phyloP scores from a whole-genome alignment of 192 early-diverging fungal species.

The Dissophora globulifera region DNA sequence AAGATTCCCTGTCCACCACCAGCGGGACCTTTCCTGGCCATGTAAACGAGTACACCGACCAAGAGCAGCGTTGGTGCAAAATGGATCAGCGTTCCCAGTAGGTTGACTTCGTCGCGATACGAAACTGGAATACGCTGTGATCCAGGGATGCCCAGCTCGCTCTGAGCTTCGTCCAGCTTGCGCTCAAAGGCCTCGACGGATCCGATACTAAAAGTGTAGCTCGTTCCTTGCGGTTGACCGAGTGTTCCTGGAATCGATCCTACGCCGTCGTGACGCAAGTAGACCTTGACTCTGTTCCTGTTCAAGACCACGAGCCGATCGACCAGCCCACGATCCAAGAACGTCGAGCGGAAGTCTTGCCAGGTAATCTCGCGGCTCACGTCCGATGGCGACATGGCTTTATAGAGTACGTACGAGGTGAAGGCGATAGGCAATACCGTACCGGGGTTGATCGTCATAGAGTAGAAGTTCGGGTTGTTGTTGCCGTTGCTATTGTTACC shows the following conservation, averaged over 20 bases:
- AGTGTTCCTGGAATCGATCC: slow-evolving; percentile 64
- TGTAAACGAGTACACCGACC: slow-evolving; percentile 88
- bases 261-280: slow-evolving; percentile 63
- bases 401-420: slow-evolving; percentile 63
- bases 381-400: slow-evolving; percentile 57
- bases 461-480: slow-evolving; percentile 35
- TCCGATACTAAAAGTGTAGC: slow-evolving; percentile 91
- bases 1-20: slow-evolving; percentile 85
- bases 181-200: slow-evolving; percentile 95
- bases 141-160: slow-evolving; percentile 90
- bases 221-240: slow-evolving; percentile 49
- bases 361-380: slow-evolving; percentile 84
- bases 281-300: slow-evolving; percentile 83
- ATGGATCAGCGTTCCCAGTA: slow-evolving; percentile 81
- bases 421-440: slow-evolving; percentile 56
- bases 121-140: slow-evolving; percentile 92
- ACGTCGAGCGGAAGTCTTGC: slow-evolving; percentile 90
- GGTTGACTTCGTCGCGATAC: slow-evolving; percentile 84
- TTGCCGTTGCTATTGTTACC: too few species aligned
- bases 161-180: slow-evolving; percentile 88
- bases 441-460: slow-evolving; percentile 56
- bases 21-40: slow-evolving; percentile 83
- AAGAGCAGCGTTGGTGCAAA: slow-evolving; percentile 93
- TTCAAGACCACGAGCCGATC: slow-evolving; percentile 92
- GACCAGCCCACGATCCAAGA: slow-evolving; percentile 93